Evolutionary conservation across 441 rosid species (phyloP), one percentile per base, ranked within the genome.

Genomic region (Adansonia rubrostipa): DNA sequence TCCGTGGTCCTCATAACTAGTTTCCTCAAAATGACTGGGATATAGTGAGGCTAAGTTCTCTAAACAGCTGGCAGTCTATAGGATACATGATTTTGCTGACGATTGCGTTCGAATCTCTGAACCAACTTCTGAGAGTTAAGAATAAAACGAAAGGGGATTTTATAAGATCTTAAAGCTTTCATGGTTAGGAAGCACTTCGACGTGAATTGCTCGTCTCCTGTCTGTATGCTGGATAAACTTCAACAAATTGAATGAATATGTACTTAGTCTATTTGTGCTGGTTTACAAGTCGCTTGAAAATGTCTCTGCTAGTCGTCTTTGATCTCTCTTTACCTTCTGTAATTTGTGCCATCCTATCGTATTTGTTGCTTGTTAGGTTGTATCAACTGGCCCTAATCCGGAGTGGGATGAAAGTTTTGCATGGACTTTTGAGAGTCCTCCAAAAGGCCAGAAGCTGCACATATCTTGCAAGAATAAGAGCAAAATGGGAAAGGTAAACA

Each of bases 401-500:
- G 99, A 97, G 66, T 97, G 99, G 97, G 97, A 97, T 0, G 99
- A 95, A 89, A 92, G 94, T 84, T 97, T 97, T 86, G 82, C 96
- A 45, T 97, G 99, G 99, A 85, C 96, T 76, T 96, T 94, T 78
- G 98, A 96, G 82, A 93, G 95, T 85, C 98, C 99, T 80, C 99
- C 98, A 7, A 96, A 96, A 85, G 98, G 99, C 83, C 98, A 94
- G 80, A 96, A 96, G 81, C 97, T 93, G 81, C 98, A 92, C 42
- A 94, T 94, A 33, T 92, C 97, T 28, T 97, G 98, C 93, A 97
- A 95, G 87, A 97, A 93, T 79, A 97, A 93, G 90, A 97, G 99
- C 89, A 97, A 95, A 88, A 95, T 97, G 99, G 99, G 99, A 76
- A 97, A 97, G 97, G 99, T 92, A 87, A 80, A n/a, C 58, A 36